Base-by-base conservation (phyloP, 306 rosid species). In the Citrullus amarus region DNA sequence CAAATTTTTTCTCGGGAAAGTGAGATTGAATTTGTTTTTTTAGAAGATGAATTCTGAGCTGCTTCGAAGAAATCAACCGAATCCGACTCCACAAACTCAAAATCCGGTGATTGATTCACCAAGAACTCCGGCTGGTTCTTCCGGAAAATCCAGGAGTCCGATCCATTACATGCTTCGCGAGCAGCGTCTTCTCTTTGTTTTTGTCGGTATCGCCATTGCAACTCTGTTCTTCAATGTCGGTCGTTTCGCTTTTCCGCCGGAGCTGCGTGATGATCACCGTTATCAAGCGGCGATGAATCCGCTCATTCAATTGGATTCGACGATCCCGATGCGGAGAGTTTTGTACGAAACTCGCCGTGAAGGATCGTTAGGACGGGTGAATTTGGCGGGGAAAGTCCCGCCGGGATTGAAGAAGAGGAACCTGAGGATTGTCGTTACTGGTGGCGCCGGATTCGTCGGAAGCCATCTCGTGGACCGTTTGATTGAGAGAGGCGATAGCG, bases 391-490 rank as follows among this genome's bases (percentile, higher is more conserved):
- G 60, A 91, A 76, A 81, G 77, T 91, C 0, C 90, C 92, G 2
- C 62, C 46, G 71, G 87, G 81, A 22, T 14, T 80, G 86, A 83
- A 54, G 61, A 79, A 46, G 50, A 91, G 81, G 84, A 82, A 39
- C 22, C 82, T 78, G 85, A 83, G 98, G 85, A 76, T 94, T 12
- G 78, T 94, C 56, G 93, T 94, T 3, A 94, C 98, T 0, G 98
- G 97, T 43, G 98, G 98, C 56, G 98, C 98, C 3, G 98, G 98
- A 76, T 94, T 94, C 85, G 98, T 94, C 0, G 97, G 97, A 36
- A 92, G 97, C 82, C 98, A 94, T 74, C 88, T 94, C 3, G 98
- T 94, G 53, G 98, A 94, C 81, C 97, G 96, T 76, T 66, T 94
- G 84, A 89, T 94, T 0, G 92, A 87, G 30, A 69, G 96, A 2